phyloP scores from a whole-genome alignment of 129 eudicot species.

The Rutidosis leptorrhynchoides region DNA sequence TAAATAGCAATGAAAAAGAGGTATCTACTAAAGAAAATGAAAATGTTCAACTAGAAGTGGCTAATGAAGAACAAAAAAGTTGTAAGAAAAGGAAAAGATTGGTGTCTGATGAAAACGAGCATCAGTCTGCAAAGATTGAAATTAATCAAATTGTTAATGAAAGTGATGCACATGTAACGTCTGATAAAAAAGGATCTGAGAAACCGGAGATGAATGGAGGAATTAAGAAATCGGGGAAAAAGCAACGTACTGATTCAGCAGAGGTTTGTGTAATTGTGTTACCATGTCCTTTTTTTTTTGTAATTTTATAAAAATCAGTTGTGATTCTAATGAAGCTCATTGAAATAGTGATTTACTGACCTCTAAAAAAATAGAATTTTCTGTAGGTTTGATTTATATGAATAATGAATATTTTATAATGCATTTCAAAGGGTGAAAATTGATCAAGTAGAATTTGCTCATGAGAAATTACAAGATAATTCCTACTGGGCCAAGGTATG shows the following conservation, averaged over 20 bases:
- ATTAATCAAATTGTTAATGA: slow-evolving; percentile 34
- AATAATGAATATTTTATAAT: no score
- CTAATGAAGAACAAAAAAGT: slow-evolving; percentile 44
- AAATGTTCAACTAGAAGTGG: slow-evolving; percentile 23
- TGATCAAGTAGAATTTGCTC: slow-evolving; percentile 71
- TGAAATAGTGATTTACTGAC: no score
- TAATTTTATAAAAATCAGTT: not conserved
- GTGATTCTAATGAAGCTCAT: not conserved
- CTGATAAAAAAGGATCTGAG: slow-evolving; percentile 21
- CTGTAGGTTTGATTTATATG: slow-evolving; percentile 6
- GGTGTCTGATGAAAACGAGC: slow-evolving; percentile 39
- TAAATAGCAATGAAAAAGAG: slow-evolving; percentile 29
- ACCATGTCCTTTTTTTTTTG: not conserved
- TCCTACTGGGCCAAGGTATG: slow-evolving; percentile 84
- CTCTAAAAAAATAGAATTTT: not conserved
- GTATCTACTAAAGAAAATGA: slow-evolving; percentile 25
- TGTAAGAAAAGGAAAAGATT: slow-evolving; percentile 57
- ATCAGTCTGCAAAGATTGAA: slow-evolving; percentile 31
- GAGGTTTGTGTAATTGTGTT: slow-evolving; percentile 50
- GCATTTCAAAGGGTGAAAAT: slow-evolving; percentile 89
- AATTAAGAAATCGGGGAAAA: slow-evolving; percentile 36
- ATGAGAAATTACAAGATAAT: slow-evolving; percentile 69
- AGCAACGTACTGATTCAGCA: slow-evolving; percentile 47
- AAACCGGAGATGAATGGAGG: slow-evolving; percentile 32
- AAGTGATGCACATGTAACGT: slow-evolving; percentile 31